Base-by-base conservation (phyloP, 192 early-diverging fungal genomes). In the Rhizoclosmatium globosum region DNA sequence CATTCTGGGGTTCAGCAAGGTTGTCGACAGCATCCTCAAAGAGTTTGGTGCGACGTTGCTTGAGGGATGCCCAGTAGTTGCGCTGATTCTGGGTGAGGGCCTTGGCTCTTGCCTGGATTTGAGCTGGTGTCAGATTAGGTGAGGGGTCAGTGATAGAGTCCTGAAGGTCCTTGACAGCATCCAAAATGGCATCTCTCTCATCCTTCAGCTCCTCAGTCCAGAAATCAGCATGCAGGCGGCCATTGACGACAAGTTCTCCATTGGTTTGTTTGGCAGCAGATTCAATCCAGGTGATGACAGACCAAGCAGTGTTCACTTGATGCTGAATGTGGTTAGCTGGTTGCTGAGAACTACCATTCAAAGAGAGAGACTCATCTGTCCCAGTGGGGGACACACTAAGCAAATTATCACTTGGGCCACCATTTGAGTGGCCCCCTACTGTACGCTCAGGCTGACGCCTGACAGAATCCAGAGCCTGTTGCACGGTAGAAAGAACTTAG, bases 231-330 rank as follows among this genome's bases (percentile, higher is more conserved):
- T 15, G 64, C 31, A 31, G 11, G 9, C 31, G 9, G 38, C 38
- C 64, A n/a, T 15, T 9, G 11, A 64, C 31, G 13, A 21, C 13
- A 11, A 64, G 64, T 64, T 23, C 7, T 9, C 64, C 64, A 64
- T 21, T 64, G 9, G 64, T 15, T 64, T 15, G 17, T 64, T 15
- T 38, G 9, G 64, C 64, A 21, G 23, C 64, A n/a, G 11, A 7
- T 23, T 64, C 64, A 64, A 64, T 64, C 64, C 64, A 64, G 56
- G 56, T 57, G 9, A 57, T 57, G 56, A n/a, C 56, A 13, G 56
- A 57, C 56, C 56, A 57, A 57, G 56, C 56, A 13, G 9, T 57
- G 56, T 57, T 57, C 11, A 21, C 47, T 39, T 19, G 39, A 47
- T 38, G 39, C 58, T 3, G 43, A 66, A 43, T 13, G 65, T 56